A percentile compares a stretch with the other conserved stretches of the same genome.
These are phyloP conservation scores for Globisporangium viniferum DNA, from an alignment of 352 stramenopile genomes.

Conservation along the genomic window DNA sequence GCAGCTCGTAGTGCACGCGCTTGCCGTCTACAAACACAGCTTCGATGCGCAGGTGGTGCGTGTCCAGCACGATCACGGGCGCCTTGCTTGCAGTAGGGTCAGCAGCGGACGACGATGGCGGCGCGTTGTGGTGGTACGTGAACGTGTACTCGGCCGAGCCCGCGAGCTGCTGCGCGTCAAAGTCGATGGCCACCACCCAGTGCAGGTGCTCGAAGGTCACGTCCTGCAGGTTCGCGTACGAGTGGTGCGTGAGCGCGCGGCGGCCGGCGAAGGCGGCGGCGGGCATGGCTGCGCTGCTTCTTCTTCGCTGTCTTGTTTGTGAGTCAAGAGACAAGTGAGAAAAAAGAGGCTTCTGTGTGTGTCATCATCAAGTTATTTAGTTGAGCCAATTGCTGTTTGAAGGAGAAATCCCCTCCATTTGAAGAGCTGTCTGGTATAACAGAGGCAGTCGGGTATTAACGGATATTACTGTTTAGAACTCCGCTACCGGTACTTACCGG, in stretches of 20 bases:
- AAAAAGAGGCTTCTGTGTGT: too few relatives aligned
- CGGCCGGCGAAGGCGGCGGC: not conserved
- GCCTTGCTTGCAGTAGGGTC: conserved; percentile 1
- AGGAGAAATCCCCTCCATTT: too few relatives aligned
- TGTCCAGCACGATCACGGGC: conserved; percentile 76
- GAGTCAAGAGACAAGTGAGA: too few relatives aligned
- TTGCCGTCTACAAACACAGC: conserved; percentile 45
- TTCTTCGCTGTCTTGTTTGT: too few relatives aligned
- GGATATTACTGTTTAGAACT: too few relatives aligned
- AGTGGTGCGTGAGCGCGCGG: conserved; percentile 40
- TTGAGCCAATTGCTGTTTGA: too few relatives aligned
- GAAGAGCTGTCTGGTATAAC: too few relatives aligned
- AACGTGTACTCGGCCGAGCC: conserved; percentile 88
- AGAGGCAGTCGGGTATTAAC: too few relatives aligned
- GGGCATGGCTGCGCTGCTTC: not conserved
- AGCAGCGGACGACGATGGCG: not conserved
- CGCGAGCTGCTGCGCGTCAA: conserved; percentile 56
- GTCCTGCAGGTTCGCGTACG: conserved; percentile 82
- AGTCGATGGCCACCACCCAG: conserved; percentile 84
- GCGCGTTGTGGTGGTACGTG: conserved; percentile 21
- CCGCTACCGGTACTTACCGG: too few relatives aligned
- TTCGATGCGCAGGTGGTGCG: conserved; percentile 67
- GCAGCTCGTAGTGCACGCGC: conserved; percentile 4
- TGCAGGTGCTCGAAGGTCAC: conserved; percentile 81
- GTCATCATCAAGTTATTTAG: too few relatives aligned